Percentiles rank a stretch among this genome's conserved stretches.
Evolutionary conservation across 1,284 basidiomycete genomes (phyloP).

Genomic region (Boletus semigastroideus): DNA sequence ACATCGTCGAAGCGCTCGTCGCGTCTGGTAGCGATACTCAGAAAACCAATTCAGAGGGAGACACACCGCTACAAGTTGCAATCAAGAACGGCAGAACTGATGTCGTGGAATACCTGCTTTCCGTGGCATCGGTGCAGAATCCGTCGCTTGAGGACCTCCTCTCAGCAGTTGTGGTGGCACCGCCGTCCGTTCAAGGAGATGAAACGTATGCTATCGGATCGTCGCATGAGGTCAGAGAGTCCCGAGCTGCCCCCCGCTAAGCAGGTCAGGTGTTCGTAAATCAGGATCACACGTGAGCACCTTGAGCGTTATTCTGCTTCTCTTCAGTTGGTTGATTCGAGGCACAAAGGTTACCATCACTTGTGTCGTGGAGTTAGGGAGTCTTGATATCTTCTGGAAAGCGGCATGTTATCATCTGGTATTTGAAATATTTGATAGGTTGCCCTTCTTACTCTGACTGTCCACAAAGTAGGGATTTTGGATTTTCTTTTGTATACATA

Average conservation of each 20-base stretch:
- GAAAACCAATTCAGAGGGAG: background rate
- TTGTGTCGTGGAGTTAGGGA: too few species aligned
- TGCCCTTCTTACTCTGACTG: too few species aligned
- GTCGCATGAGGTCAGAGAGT: background rate
- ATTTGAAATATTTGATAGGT: background rate
- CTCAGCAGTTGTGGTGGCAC: background rate
- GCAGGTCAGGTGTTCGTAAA: background rate
- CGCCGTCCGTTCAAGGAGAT: background rate
- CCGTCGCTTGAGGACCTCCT: background rate
- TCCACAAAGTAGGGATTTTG: too few species aligned
- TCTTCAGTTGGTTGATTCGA: background rate
- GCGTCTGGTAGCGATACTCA: background rate
- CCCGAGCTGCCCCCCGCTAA: background rate
- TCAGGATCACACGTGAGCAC: background rate
- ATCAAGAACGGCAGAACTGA: background rate
- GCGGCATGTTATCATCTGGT: background rate
- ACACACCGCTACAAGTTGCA: background rate
- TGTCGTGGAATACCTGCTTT: conserved; percentile 1
- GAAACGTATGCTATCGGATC: background rate
- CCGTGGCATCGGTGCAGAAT: background rate
- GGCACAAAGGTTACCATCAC: background rate
- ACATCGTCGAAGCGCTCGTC: background rate
- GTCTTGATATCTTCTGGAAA: background rate
- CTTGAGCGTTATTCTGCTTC: background rate
- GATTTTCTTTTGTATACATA: too few species aligned